Conservation (phyloP, 257 asterid genomes). For the Jacaranda mimosifolia region DNA sequence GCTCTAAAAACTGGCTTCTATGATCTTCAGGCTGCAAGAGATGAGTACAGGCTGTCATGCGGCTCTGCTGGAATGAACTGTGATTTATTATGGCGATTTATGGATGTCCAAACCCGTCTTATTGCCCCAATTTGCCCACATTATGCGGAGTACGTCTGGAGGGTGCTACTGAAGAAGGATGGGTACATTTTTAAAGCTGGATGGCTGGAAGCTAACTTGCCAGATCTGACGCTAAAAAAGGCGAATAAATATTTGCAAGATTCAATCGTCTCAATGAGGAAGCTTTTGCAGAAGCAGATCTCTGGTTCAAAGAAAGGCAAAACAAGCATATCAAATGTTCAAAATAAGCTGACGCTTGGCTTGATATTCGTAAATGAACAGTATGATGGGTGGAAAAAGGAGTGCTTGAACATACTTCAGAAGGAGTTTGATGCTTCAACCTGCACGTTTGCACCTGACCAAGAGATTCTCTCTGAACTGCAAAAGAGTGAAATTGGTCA, state of each 20-base stretch:
- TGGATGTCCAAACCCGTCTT: conserved; percentile 66
- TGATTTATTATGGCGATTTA: conserved; percentile 51
- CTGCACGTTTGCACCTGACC: conserved; percentile 55
- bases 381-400: conserved; percentile 67
- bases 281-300: conserved; percentile 67
- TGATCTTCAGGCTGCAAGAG: conserved; percentile 67
- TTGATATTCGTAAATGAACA: conserved; percentile 62
- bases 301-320: conserved; percentile 61
- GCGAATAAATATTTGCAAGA: conserved; percentile 67
- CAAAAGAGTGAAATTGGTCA: conserved; percentile 55
- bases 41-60: conserved; percentile 57
- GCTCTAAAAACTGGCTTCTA: conserved; percentile 64
- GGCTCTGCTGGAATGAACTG: conserved; percentile 61
- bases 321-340: conserved; percentile 16
- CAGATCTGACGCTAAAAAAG: conserved; percentile 61
- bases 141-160: conserved; percentile 64
- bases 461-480: conserved; percentile 60
- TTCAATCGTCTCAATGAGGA: conserved; percentile 61
- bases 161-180: conserved; percentile 57
- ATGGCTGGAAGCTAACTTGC: conserved; percentile 63
- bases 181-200: conserved; percentile 61
- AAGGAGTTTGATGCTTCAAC: conserved; percentile 44
- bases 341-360: conserved; percentile 50
- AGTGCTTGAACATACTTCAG: conserved; percentile 55
- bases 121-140: conserved; percentile 63